Base-by-base conservation (phyloP, 2,329 filamentous ascomycete species). In the Clonostachys rosea region DNA sequence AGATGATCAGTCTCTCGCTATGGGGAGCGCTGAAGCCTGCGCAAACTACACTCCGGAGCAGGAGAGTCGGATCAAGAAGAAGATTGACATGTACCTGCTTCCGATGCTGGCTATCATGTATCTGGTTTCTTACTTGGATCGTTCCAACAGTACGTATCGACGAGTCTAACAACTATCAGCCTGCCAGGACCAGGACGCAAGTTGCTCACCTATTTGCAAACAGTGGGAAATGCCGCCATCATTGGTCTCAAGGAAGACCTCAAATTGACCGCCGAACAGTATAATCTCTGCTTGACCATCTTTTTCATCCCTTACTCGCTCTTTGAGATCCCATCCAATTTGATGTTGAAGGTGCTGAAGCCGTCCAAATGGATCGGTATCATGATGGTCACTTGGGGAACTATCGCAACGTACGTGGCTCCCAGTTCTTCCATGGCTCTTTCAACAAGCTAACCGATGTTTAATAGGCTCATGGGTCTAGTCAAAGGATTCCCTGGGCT, bases 171-270 rank as follows among this genome's bases (percentile, higher is more conserved):
- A 24, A 9, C 40, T 42, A 14, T 13, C 17, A 14, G 14, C 16
- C 7, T 14, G 6, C 6, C 16, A 8, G 12, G 24, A 42, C 6
- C 16, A 8, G 12, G 24, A 42, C 13, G 7, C 16, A 20, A 40
- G n/a, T n/a, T 40, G 11, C 37, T 40, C n/a, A 40, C 37, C 10
- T 40, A 13, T 9, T 18, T n/a, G 37, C n/a, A 9, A 14, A 13
- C 18, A 33, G 44, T 91, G 4, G 87, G 86, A 16, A 83, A 80
- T 30, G 86, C 87, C 1, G 81, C 77, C 2, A 76, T 91, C 11
- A 89, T 91, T 59, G 87, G 87, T 52, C 89, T 91, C 86, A 88
- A 84, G 1, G 68, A 70, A 5, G 86, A 90, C 58, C 74, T 91
- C 5, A 51, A 69, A 2, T 76, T 91, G 69, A 74, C 71, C 1